A percentile compares a stretch with the other conserved stretches of the same genome.
phyloP scores from a whole-genome alignment of 2,329 filamentous ascomycete species.

The Zopfia rhizophila region DNA sequence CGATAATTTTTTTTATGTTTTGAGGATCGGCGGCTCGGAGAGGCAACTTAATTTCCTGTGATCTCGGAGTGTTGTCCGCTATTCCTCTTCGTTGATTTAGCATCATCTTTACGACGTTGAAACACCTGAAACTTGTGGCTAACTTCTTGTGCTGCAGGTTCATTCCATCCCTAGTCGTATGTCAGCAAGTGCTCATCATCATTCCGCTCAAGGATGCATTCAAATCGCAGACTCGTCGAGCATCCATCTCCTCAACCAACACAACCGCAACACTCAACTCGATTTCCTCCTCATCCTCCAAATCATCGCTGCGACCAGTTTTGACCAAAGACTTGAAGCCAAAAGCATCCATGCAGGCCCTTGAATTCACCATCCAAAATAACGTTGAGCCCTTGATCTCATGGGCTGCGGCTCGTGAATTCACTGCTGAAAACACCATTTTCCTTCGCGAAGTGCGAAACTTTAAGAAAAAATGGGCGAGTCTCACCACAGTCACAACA shows the following conservation, averaged over 20 bases:
- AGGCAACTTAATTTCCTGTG: no score
- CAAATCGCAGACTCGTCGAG: constrained; percentile 28
- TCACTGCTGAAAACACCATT: constrained; percentile 51
- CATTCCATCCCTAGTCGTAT: constrained; percentile 47
- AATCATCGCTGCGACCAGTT: constrained; percentile 20
- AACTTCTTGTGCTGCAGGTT: constrained; percentile 36
- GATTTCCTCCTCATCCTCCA: constrained; percentile 22
- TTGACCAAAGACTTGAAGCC: constrained; percentile 42
- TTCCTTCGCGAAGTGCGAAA: constrained; percentile 52
- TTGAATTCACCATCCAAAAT: constrained; percentile 47
- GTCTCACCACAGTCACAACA: constrained; percentile 37
- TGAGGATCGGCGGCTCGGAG: no score
- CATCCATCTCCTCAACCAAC: constrained; percentile 29
- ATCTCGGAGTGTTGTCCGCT: no score
- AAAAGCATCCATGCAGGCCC: constrained; percentile 49
- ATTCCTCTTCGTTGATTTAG: no score
- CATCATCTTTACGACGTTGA: constrained; percentile 1
- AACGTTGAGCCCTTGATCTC: constrained; percentile 48
- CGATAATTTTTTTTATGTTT: background rate
- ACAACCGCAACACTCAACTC: constrained; percentile 37
- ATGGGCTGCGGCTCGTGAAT: constrained; percentile 48
- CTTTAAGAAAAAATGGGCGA: constrained; percentile 48
- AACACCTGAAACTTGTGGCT: constrained; percentile 13
- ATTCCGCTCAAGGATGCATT: constrained; percentile 47
- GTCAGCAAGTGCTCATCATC: constrained; percentile 49